Evolutionary conservation across 1,284 basidiomycete species (phyloP).

Genomic region (Agroathelia rolfsii): DNA sequence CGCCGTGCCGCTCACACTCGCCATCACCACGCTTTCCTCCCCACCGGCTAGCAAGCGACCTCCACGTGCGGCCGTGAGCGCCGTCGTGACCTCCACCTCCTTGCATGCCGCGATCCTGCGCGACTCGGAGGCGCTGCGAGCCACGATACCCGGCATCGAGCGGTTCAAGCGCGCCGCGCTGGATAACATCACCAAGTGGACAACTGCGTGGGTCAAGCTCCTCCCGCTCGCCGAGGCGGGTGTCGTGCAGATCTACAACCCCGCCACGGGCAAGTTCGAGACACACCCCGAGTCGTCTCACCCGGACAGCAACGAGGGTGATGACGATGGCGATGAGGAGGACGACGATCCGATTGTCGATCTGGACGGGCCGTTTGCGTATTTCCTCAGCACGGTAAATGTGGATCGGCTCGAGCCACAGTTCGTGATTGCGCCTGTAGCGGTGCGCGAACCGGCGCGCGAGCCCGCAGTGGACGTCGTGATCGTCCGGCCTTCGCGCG

Average conservation of each 20-base stretch:
- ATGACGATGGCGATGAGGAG: too few species aligned
- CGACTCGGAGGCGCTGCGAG: constrained; percentile 71
- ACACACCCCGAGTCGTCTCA: constrained; percentile 28
- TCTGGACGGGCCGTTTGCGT: constrained; percentile 74
- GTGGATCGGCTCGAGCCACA: constrained; percentile 76
- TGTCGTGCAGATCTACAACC: constrained; percentile 56
- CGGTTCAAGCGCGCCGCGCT: constrained; percentile 81
- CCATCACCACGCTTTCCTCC: constrained; percentile 38
- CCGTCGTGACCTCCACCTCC: constrained; percentile 66
- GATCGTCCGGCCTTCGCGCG: constrained; percentile 71
- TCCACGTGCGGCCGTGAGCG: constrained; percentile 29
- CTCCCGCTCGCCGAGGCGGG: constrained; percentile 28
- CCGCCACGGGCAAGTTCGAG: constrained; percentile 37
- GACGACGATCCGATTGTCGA: constrained; percentile 28
- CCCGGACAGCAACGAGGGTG: constrained; percentile 8
- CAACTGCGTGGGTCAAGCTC: constrained; percentile 49
- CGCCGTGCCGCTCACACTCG: constrained; percentile 46
- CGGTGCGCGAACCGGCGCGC: constrained; percentile 27
- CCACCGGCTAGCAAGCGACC: constrained; percentile 18
- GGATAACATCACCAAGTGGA: constrained; percentile 70
- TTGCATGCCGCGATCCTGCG: constrained; percentile 84
- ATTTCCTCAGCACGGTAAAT: constrained; percentile 76
- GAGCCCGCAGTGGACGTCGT: constrained; percentile 63
- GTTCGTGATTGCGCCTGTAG: constrained; percentile 50
- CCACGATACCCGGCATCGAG: constrained; percentile 64